These are phyloP conservation scores for Enterocytospora artemiae DNA, from an alignment of 371 early-diverging fungal genomes.

Conservation along the genomic window DNA sequence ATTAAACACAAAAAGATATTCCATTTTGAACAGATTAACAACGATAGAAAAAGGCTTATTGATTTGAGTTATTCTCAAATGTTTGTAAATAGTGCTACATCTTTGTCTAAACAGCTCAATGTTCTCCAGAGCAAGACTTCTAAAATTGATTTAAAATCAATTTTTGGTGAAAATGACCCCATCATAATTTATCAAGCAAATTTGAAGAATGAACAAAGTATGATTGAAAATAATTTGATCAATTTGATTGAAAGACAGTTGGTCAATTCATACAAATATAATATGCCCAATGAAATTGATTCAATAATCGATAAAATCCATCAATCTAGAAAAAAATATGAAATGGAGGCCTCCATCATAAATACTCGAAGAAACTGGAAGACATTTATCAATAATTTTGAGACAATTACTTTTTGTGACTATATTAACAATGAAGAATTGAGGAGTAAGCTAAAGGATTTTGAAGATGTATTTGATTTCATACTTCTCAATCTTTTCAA, in stretches of 20 bases:
- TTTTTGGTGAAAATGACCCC: too few relatives aligned
- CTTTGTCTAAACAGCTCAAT: too few relatives aligned
- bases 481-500: constrained; percentile 5
- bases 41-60: too few relatives aligned
- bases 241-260: constrained; percentile 6
- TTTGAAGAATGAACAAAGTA: constrained; percentile 5
- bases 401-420: constrained; percentile 8
- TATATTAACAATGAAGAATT: constrained; percentile 22
- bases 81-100: too few relatives aligned
- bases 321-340: constrained; percentile 2
- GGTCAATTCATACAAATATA: constrained; percentile 37
- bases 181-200: constrained; percentile 8
- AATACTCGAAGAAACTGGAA: constrained; percentile 28
- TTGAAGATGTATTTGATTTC: constrained; percentile 33
- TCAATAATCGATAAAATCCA: constrained; percentile 15
- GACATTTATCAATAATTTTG: constrained; percentile 11
- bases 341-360: constrained; percentile 9
- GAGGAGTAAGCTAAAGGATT: constrained; percentile 7
- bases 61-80: too few relatives aligned
- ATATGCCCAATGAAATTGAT: neutral
- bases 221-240: constrained; percentile 19
- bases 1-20: too few relatives aligned
- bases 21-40: too few relatives aligned
- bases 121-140: too few relatives aligned
- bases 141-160: too few relatives aligned